Conservation (phyloP, 2,329 filamentous ascomycete species). For the Chaetothyriales sp. region DNA sequence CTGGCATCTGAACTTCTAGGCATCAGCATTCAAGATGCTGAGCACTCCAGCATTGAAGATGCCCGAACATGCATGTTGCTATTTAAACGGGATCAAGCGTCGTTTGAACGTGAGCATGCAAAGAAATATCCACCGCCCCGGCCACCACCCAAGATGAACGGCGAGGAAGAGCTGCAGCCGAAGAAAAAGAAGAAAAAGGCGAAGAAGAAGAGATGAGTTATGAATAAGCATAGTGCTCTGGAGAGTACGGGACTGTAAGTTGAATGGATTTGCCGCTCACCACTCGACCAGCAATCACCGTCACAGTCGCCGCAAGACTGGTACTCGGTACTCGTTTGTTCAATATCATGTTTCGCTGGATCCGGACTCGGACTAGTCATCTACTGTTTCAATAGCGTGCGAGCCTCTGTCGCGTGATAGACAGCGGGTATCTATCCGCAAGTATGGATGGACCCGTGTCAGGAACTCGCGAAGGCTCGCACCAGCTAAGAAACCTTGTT, state of each 20-base stretch:
- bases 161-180: conserved; percentile 12
- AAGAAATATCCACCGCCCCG: conserved; percentile 30
- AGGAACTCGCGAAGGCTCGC: too few relatives aligned
- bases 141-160: not conserved
- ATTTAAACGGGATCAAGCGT: conserved; percentile 67
- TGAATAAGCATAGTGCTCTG: conserved; percentile 5
- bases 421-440: not conserved
- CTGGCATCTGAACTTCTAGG: conserved; percentile 43
- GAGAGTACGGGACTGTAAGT: not conserved
- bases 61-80: conserved; percentile 80
- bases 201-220: conserved; percentile 27
- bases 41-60: conserved; percentile 54
- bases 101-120: conserved; percentile 67
- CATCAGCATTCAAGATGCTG: conserved; percentile 43
- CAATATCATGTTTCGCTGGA: not conserved
- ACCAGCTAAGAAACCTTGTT: too few relatives aligned
- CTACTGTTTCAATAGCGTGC: not conserved
- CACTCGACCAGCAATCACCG: not conserved
- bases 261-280: too few relatives aligned
- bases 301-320: not conserved
- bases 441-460: not conserved
- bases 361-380: not conserved
- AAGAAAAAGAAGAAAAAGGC: conserved; percentile 34
- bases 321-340: not conserved
- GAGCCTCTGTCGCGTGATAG: not conserved